Evolutionary conservation across 2,329 filamentous ascomycete genomes (phyloP).

Genomic region (Pseudopithomyces maydicus): DNA sequence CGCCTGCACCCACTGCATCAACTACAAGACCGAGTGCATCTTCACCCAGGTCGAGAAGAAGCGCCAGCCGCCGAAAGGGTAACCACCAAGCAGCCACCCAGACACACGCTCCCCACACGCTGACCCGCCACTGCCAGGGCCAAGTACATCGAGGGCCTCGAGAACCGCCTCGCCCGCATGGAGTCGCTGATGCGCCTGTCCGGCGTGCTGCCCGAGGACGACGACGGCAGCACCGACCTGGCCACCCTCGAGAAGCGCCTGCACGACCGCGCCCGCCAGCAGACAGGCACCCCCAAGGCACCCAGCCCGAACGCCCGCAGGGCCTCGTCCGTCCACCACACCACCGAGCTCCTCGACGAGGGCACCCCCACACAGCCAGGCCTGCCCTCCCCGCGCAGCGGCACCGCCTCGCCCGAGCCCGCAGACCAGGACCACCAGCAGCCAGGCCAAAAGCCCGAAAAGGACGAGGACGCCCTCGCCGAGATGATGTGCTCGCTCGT

Average conservation of each 20-base stretch:
- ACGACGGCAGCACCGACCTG: conserved; percentile 83
- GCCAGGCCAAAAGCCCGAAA: conserved; percentile 32
- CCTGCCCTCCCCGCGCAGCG: conserved; percentile 56
- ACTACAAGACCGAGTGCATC: conserved; percentile 97
- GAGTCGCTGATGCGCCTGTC: conserved; percentile 87
- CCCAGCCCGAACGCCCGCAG: conserved; percentile 32
- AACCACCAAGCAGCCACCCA: background rate
- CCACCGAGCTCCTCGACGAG: conserved; percentile 44
- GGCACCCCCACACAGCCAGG: conserved; percentile 48
- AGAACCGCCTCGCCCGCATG: conserved; percentile 95
- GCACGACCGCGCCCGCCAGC: conserved; percentile 54
- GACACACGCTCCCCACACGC: conserved; percentile 1
- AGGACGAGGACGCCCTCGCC: conserved; percentile 82
- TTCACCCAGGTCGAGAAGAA: conserved; percentile 99
- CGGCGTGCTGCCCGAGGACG: conserved; percentile 83
- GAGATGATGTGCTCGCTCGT: conserved; percentile 99
- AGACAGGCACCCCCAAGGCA: conserved; percentile 26
- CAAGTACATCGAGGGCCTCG: conserved; percentile 96
- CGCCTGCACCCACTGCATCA: conserved; percentile 92
- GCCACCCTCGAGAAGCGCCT: conserved; percentile 81
- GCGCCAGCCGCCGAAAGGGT: conserved; percentile 95
- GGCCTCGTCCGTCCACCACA: conserved; percentile 33
- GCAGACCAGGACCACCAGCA: too few relatives aligned
- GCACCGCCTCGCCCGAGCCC: conserved; percentile 57
- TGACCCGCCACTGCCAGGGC: conserved; percentile 60